Evolutionary conservation across 2,329 filamentous ascomycete species (phyloP), one percentile per base, ranked within the genome.

Genomic region (Grosmannia clavigera): DNA sequence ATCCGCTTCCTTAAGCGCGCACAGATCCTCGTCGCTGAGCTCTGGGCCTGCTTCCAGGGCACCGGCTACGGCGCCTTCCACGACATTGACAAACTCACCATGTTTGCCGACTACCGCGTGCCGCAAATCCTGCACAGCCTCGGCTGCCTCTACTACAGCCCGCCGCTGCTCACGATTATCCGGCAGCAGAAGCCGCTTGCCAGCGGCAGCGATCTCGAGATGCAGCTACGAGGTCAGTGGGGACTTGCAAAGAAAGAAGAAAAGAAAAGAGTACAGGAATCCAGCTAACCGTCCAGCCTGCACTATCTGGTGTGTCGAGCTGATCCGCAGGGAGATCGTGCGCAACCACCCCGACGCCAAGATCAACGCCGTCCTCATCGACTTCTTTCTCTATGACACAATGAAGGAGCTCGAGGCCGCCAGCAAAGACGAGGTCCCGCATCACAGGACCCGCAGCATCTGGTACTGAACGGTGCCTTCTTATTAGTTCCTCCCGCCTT

Each of bases 31-130:
- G 92, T 95, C 2, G 95, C 95, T 27, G 94, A 99, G 71, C 71
- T 97, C 1, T 99, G 95, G 95, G 95, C 94, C 5, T 95, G 91
- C 64, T 97, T 97, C 70, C 83, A 92, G 58, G 91, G 90, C 54
- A 78, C 86, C 65, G 79, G 81, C 31, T 92, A 86, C 68, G 95
- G 94, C 38, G 77, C 81, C 33, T 99, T 99, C 72, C 70, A 83
- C 61, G 94, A 99, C 70, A 96, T 99, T 67, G 87, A 94, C 74
- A 90, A 91, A 70, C 87, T 99, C 67, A 99, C 94, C 62, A 97
- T 97, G 86, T 99, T 99, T 76, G 92, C 94, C 69, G 94, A 99
- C 75, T 99, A 99, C 70, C 87, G 94, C 52, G 87, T 99, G 59
- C 95, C 95, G 16, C 94, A 99, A 74, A 94, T 96, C 66, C 81